phyloP scores from a whole-genome alignment of 495 filamentous ascomycete species.

The Margaritispora aquatica region DNA sequence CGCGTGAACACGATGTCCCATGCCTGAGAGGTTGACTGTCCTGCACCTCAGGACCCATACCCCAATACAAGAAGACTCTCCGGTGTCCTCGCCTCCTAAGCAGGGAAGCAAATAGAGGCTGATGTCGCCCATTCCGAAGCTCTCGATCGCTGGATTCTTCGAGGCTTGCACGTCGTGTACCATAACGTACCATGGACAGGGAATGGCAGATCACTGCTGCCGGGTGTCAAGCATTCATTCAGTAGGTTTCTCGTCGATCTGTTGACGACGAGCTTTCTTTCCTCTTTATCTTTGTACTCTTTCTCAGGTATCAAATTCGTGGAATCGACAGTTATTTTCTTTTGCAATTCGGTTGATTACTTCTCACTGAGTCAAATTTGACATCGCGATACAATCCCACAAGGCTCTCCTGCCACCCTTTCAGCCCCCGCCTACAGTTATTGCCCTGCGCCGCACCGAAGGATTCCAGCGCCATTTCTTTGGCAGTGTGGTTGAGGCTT shows the following conservation, averaged over 20 bases:
- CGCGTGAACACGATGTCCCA: background rate
- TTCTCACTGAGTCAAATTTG: background rate
- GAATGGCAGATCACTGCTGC: constrained; percentile 4
- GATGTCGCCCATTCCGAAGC: constrained; percentile 2
- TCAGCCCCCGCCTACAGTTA: background rate
- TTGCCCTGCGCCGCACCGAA: background rate
- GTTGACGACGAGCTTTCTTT: constrained; percentile 8
- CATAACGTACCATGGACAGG: too few species aligned
- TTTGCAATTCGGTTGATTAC: background rate
- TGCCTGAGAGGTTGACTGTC: background rate
- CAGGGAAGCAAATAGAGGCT: constrained; percentile 13
- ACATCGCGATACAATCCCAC: background rate
- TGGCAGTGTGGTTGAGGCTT: background rate
- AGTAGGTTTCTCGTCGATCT: constrained; percentile 11
- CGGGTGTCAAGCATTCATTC: constrained; percentile 2
- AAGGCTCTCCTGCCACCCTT: background rate
- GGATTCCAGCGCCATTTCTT: background rate
- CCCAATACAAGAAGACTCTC: background rate
- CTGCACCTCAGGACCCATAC: background rate
- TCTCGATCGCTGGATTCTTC: background rate
- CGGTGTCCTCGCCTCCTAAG: constrained; percentile 8
- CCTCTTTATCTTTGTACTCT: background rate
- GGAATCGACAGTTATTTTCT: background rate
- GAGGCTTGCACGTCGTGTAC: background rate
- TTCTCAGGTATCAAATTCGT: background rate